phyloP scores from a whole-genome alignment of 2,329 filamentous ascomycete species.

The Penicillium sclerotiorum region DNA sequence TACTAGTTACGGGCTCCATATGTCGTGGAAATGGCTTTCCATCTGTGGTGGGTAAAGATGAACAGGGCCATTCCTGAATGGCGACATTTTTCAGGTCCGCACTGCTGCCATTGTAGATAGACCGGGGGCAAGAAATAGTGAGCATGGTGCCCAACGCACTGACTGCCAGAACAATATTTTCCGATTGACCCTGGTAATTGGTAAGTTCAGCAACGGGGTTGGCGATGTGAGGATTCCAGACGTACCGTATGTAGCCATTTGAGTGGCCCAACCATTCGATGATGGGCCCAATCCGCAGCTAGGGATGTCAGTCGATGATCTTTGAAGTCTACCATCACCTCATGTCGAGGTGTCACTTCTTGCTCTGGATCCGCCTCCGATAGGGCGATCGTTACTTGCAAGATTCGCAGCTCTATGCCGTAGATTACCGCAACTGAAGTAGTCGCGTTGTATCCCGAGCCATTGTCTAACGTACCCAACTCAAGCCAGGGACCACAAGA shows the following conservation, averaged over 20 bases:
- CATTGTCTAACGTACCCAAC: neutral
- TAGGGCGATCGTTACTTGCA: slow-evolving; percentile 26
- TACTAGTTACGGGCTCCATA: slow-evolving; percentile 41
- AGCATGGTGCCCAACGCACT: slow-evolving; percentile 29
- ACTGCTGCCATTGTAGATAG: slow-evolving; percentile 17
- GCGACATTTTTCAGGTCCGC: slow-evolving; percentile 7
- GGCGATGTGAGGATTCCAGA: neutral
- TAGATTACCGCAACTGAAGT: slow-evolving; percentile 32
- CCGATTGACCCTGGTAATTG: slow-evolving; percentile 22
- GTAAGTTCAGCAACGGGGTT: too few relatives aligned
- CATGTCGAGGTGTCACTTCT: slow-evolving; percentile 3
- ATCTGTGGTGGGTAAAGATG: slow-evolving; percentile 7
- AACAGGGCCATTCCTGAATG: slow-evolving; percentile 19
- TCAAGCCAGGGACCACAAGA: slow-evolving; percentile 39
- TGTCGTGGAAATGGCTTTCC: slow-evolving; percentile 17
- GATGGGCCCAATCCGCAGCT: slow-evolving; percentile 10
- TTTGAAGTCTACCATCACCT: slow-evolving; percentile 11
- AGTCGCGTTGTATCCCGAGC: slow-evolving; percentile 17
- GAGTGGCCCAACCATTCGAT: slow-evolving; percentile 34
- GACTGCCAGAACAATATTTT: slow-evolving; percentile 24
- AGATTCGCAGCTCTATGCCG: slow-evolving; percentile 31
- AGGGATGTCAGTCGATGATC: slow-evolving; percentile 15
- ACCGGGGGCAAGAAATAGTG: slow-evolving; percentile 23
- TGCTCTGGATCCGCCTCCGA: slow-evolving; percentile 3
- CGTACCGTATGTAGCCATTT: slow-evolving; percentile 37